phyloP scores from a whole-genome alignment of 1,139 yeast genomes.

The Geotrichum phurueaensis region DNA sequence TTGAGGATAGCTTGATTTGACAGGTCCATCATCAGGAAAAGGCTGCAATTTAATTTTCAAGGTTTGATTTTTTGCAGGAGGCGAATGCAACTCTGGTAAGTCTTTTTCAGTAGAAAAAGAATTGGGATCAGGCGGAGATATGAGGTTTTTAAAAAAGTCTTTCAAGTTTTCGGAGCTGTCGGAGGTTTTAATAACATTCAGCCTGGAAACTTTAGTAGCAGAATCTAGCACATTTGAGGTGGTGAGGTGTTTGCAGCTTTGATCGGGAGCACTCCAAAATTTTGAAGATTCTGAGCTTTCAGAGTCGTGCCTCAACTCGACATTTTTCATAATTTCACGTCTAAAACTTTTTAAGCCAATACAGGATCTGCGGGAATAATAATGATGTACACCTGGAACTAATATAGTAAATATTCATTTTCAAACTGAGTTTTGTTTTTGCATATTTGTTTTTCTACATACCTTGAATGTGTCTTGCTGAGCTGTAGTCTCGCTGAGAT shows the following conservation, averaged over 20 bases:
- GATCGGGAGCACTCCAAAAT: not conserved
- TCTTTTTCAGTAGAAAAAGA: not conserved
- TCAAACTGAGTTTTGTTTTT: no score
- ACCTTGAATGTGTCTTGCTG: no score
- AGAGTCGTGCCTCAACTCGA: not conserved
- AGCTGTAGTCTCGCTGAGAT: no score
- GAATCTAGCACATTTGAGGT: not conserved
- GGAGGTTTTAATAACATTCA: not conserved
- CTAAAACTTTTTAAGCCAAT: no score
- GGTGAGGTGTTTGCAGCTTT: not conserved
- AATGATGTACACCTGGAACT: no score
- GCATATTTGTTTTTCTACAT: no score
- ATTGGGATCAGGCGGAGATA: not conserved
- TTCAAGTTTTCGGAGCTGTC: not conserved
- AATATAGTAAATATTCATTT: no score
- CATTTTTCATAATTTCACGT: not conserved
- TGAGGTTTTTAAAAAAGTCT: not conserved
- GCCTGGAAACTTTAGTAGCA: not conserved
- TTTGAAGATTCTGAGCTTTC: not conserved
- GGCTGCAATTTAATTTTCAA: not conserved
- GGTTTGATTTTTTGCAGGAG: not conserved
- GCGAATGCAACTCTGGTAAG: not conserved
- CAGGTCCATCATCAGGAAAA: no score
- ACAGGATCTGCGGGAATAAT: no score
- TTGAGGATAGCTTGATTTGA: no score